phyloP scores from a whole-genome alignment of 2,329 filamentous ascomycete genomes.

The Basipetospora chlamydospora region DNA sequence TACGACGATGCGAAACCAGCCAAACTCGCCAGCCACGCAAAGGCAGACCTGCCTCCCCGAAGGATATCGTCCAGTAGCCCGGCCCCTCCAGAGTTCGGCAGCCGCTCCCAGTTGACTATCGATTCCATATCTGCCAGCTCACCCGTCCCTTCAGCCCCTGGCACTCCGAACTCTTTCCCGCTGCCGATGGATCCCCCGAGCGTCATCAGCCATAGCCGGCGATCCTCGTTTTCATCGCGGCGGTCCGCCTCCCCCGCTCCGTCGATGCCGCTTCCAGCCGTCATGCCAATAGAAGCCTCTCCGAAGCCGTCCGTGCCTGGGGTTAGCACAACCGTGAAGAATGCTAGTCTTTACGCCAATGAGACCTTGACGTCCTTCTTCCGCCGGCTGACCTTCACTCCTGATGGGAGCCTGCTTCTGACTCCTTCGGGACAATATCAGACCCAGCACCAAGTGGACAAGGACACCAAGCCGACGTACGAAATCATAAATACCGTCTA shows the following conservation, averaged over 20 bases:
- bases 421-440: conserved; percentile 95
- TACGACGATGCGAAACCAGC: conserved; percentile 51
- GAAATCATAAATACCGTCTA: conserved; percentile 96
- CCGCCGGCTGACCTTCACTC: conserved; percentile 80
- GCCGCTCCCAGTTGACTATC: conserved; percentile 46
- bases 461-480: conserved; percentile 59
- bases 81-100: conserved; percentile 68
- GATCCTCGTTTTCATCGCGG: conserved; percentile 84
- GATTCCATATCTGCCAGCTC: conserved; percentile 45
- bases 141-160: conserved; percentile 78
- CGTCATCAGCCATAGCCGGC: conserved; percentile 75
- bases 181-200: conserved; percentile 92
- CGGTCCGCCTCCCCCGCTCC: conserved; percentile 87
- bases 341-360: conserved; percentile 85
- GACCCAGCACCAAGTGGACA: conserved; percentile 50
- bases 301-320: conserved; percentile 56
- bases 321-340: conserved; percentile 52
- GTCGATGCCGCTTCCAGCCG: conserved; percentile 82
- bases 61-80: conserved; percentile 86
- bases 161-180: conserved; percentile 78
- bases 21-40: conserved; percentile 63
- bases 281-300: conserved; percentile 85
- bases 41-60: conserved; percentile 82
- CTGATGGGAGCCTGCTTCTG: conserved; percentile 83
- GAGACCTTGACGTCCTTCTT: conserved; percentile 97